Evolutionary conservation across 2,329 filamentous ascomycete species (phyloP), one percentile per base, ranked within the genome.

Genomic region (Trichophyton benhamiae): DNA sequence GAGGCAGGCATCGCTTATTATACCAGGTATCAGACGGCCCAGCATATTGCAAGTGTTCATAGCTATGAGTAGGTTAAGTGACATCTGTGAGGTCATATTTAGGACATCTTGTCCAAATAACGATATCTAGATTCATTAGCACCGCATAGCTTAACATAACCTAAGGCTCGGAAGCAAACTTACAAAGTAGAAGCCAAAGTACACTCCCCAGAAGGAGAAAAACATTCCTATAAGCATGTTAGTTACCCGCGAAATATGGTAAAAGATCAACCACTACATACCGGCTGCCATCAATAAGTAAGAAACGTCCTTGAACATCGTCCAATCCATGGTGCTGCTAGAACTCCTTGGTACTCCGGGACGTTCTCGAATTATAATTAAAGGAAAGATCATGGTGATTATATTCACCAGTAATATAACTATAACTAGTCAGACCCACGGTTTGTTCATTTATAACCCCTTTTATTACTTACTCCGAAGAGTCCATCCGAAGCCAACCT

Each of bases 141-240:
- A 44, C 46, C 13, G 17, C 42, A 5, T 22, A 15, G 17, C 5
- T 38, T 15, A 41, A 15, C 11, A n/a, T 44, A 27, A 22, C 36
- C 30, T 20, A 4, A 53, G 42, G 15, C 15, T 17, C 41, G 2
- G 38, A 22, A 25, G 22, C 8, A 48, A 11, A 61, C 62, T 59
- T 61, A 67, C 63, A 59, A 65, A 72, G 60, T 70, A 69, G 63
- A 70, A 71, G 22, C 67, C 69, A 63, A 71, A 70, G 60, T 70
- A 72, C 59, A 72, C 59, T 4, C 70, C 71, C 61, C 68, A 67
- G 62, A 72, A 72, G 9, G 66, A 62, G 57, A 72, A 67, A 66
- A 72, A 72, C 59, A 64, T 61, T 36, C 63, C 63, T 64, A 44
- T 44, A 6, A 7, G 22, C 27, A 53, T 33, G 49, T 53, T 30